A percentile compares a stretch with the other conserved stretches of the same genome.
phyloP scores from a whole-genome alignment of 139 green algal species.

The Prasinococcaceae sp. region DNA sequence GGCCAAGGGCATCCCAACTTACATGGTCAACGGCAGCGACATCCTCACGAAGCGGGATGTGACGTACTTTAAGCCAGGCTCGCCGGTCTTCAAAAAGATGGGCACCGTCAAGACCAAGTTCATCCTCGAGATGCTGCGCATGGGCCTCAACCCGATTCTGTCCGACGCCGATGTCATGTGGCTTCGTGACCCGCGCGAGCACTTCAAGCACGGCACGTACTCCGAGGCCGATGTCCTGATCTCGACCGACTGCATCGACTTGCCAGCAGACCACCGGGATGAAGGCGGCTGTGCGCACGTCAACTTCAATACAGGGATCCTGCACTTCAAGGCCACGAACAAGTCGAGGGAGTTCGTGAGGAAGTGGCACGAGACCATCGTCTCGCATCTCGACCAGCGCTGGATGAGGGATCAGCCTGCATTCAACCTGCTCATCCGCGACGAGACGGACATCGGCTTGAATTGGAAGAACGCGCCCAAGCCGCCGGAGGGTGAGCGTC shows the following conservation, averaged over 20 bases:
- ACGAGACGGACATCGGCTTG: too few species aligned
- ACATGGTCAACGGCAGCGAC: neutral
- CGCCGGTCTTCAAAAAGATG: constrained; percentile 26
- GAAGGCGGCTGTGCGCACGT: neutral
- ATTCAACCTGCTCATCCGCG: constrained; percentile 7
- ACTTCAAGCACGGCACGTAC: constrained; percentile 8
- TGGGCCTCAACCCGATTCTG: constrained; percentile 14
- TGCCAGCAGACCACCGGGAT: neutral
- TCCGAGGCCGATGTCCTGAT: constrained; percentile 15
- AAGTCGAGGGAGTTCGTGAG: constrained; percentile 8
- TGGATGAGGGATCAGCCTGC: constrained; percentile 13
- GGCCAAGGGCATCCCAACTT: neutral
- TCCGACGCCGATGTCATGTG: constrained; percentile 26
- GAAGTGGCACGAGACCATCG: constrained; percentile 8
- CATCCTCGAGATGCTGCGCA: constrained; percentile 19
- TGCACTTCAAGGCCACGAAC: constrained; percentile 9
- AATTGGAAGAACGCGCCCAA: too few species aligned
- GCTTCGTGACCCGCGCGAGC: constrained; percentile 17
- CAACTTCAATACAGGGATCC: constrained; percentile 19
- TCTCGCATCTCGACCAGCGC: constrained; percentile 3
- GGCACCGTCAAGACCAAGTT: constrained; percentile 25
- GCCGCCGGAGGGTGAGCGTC: too few species aligned
- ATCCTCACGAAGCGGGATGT: neutral
- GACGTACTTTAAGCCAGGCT: constrained; percentile 10
- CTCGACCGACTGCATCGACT: constrained; percentile 13